Evolutionary conservation across 768 basidiomycete species (phyloP).

Genomic region (Suillus discolor): DNA sequence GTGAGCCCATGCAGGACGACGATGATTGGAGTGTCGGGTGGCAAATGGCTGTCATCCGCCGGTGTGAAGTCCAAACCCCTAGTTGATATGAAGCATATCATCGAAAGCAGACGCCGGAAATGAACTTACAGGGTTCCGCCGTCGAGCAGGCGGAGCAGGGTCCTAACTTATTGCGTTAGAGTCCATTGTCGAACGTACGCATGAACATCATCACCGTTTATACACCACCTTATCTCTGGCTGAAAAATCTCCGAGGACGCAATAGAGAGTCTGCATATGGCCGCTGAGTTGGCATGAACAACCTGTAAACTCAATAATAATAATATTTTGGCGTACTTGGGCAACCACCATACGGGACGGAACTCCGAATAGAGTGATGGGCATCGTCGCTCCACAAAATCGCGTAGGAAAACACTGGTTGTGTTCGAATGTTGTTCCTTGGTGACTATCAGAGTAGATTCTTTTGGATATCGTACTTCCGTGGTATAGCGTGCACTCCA

Average conservation of each 20-base stretch:
- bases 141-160: slow-evolving; percentile 31
- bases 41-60: slow-evolving; percentile 24
- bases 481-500: slow-evolving; percentile 17
- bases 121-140: slow-evolving; percentile 35
- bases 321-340: slow-evolving; percentile 24
- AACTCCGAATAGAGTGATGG: slow-evolving; percentile 31
- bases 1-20: slow-evolving; percentile 37
- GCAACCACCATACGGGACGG: slow-evolving; percentile 35
- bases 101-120: slow-evolving; percentile 6
- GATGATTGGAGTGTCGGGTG: slow-evolving; percentile 29
- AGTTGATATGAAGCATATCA: neutral
- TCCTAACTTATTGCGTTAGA: slow-evolving; percentile 22
- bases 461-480: slow-evolving; percentile 23
- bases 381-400: slow-evolving; percentile 34
- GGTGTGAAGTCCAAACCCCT: slow-evolving; percentile 38
- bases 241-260: slow-evolving; percentile 33
- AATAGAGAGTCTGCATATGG: slow-evolving; percentile 36
- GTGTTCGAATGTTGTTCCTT: slow-evolving; percentile 15
- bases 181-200: neutral
- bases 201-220: slow-evolving; percentile 24
- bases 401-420: slow-evolving; percentile 25
- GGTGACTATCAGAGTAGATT: slow-evolving; percentile 22
- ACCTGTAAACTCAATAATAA: slow-evolving; percentile 2
- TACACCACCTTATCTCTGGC: slow-evolving; percentile 31
- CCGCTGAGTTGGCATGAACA: slow-evolving; percentile 27